phyloP scores from a whole-genome alignment of 2,329 filamentous ascomycete species.

The Ceratocystis diversiconidia region DNA sequence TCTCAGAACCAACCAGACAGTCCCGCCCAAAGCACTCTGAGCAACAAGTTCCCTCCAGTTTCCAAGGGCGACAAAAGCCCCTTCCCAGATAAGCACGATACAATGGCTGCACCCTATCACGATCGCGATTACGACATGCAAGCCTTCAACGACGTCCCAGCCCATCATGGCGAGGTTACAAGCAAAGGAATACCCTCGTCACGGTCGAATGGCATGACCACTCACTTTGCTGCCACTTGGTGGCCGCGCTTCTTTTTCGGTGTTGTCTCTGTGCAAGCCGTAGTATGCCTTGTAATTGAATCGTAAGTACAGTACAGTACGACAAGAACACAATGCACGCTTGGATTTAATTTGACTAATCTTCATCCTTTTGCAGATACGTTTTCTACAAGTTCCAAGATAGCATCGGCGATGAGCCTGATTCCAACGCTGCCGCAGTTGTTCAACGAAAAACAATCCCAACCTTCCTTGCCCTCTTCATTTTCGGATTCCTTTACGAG shows the following conservation, averaged over 20 bases:
- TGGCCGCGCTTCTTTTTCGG: conserved; percentile 84
- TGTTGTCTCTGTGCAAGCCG: conserved; percentile 59
- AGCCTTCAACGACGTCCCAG: conserved; percentile 2
- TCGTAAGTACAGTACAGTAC: conserved; percentile 43
- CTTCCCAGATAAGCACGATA: conserved; percentile 14
- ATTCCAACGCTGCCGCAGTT: conserved; percentile 28
- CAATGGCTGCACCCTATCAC: conserved; percentile 6
- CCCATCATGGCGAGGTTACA: neutral
- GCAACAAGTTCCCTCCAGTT: conserved; percentile 12
- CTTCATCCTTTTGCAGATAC: conserved; percentile 42
- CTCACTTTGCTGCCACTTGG: conserved; percentile 66
- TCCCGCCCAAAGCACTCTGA: conserved; percentile 17
- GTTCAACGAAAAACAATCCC: conserved; percentile 60
- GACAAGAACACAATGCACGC: neutral
- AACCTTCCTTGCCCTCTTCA: conserved; percentile 90
- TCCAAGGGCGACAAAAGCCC: conserved; percentile 9
- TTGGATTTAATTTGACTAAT: neutral
- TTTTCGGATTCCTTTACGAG: conserved; percentile 92
- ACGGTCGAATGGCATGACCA: conserved; percentile 16
- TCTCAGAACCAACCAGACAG: conserved; percentile 17
- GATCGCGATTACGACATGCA: conserved; percentile 15
- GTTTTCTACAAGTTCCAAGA: conserved; percentile 77
- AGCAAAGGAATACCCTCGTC: conserved; percentile 1
- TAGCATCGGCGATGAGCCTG: conserved; percentile 31
- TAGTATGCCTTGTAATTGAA: conserved; percentile 71